phyloP scores from a whole-genome alignment of 768 basidiomycete genomes.

The Lentinula lateritia region DNA sequence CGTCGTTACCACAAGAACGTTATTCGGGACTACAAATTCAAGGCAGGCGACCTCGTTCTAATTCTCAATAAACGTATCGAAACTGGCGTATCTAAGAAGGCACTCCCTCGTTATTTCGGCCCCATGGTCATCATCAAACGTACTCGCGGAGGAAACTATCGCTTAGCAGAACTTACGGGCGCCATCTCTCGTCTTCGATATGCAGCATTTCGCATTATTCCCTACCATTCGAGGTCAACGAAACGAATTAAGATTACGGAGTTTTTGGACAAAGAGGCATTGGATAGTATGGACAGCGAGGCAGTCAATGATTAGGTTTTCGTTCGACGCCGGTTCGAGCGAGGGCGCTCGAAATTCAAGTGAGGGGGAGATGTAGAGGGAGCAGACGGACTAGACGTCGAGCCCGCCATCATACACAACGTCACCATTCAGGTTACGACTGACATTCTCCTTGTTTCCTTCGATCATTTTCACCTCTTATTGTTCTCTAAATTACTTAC shows the following conservation, averaged over 20 bases:
- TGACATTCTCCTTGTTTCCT: too few relatives aligned
- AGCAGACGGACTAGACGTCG: too few relatives aligned
- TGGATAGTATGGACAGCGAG: neutral
- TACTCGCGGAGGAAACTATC: conserved; percentile 1
- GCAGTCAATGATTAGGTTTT: too few relatives aligned
- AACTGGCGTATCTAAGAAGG: conserved; percentile 12
- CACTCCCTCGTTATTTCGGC: conserved; percentile 14
- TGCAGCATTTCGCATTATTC: neutral
- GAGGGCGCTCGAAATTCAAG: too few relatives aligned
- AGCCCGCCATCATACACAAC: neutral
- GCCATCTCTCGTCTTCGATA: neutral
- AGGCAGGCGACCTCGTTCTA: conserved; percentile 9
- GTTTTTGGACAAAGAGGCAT: neutral
- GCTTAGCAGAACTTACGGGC: neutral
- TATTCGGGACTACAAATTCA: neutral
- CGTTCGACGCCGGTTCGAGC: too few relatives aligned
- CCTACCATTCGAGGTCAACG: neutral
- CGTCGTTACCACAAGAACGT: neutral
- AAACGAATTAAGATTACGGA: neutral
- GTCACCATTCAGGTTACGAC: too few relatives aligned
- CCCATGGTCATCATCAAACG: conserved; percentile 14
- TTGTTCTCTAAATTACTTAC: too few relatives aligned
- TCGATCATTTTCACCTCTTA: too few relatives aligned
- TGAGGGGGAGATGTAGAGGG: too few relatives aligned
- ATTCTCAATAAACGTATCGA: conserved; percentile 15